Conservation (phyloP, 1,284 basidiomycete species). For the Vanrija sp. region DNA sequence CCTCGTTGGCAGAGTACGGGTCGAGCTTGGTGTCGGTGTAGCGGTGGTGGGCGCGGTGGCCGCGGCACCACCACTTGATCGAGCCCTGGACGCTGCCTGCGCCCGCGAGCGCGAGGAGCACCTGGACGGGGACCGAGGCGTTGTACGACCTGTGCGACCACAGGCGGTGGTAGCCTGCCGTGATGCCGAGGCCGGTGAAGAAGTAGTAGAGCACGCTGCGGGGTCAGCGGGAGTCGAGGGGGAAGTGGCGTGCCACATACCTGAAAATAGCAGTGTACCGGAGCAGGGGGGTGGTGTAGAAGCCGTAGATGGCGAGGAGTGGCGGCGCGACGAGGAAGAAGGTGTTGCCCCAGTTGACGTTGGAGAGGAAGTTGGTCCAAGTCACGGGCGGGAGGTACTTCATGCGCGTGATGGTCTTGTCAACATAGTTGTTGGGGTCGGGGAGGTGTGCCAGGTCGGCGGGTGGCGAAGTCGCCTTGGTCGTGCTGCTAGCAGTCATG, state of each 20-base stretch:
- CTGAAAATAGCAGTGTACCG: conserved; percentile 68
- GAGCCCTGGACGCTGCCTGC: conserved; percentile 85
- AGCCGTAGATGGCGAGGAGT: conserved; percentile 64
- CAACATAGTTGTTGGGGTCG: conserved; percentile 85
- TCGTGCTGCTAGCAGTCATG: not conserved
- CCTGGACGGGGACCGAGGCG: conserved; percentile 72
- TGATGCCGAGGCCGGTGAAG: conserved; percentile 70
- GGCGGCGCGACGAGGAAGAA: conserved; percentile 70
- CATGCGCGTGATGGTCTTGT: conserved; percentile 70
- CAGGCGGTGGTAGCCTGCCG: conserved; percentile 77
- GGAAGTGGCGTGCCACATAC: conserved; percentile 21
- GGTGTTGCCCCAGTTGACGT: conserved; percentile 74
- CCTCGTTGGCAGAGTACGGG: conserved; percentile 86
- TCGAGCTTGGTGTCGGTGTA: conserved; percentile 95
- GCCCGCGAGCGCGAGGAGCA: conserved; percentile 69
- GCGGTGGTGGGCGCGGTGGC: conserved; percentile 87
- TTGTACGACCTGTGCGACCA: conserved; percentile 92
- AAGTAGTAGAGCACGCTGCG: conserved; percentile 68
- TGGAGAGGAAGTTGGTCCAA: conserved; percentile 61
- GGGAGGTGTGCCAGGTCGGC: conserved; percentile 39
- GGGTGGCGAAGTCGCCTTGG: not conserved
- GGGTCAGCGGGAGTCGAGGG: not conserved
- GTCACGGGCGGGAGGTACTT: conserved; percentile 71
- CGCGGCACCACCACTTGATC: conserved; percentile 89
- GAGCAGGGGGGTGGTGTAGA: conserved; percentile 58